Evolutionary conservation across 2,329 filamentous ascomycete genomes (phyloP), one percentile per base, ranked within the genome.

Genomic region (Aspergillus tanneri): DNA sequence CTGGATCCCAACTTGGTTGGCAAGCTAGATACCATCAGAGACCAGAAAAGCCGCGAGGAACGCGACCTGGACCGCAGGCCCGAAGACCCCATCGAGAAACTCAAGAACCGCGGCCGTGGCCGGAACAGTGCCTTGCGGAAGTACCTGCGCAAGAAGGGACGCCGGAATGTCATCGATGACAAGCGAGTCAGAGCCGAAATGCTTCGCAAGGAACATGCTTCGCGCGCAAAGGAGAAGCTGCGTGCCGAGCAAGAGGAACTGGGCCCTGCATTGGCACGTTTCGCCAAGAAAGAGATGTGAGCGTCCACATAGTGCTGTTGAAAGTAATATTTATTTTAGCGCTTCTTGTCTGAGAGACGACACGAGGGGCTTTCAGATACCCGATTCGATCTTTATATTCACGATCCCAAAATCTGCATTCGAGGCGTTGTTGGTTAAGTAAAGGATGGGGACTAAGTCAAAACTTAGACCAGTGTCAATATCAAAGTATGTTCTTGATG

Each of bases 121-220:
- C 90, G 91, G 78, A 99, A 95, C 66, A 90, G 87, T 59, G 88
- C 88, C 49, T 73, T 97, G 55, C 85, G 90, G 65, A 90, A 91
- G 69, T 91, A 95, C 67, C 72, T 97, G 64, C 78, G 93, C 57
- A 97, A 97, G 83, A 91, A 93, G 75, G 85, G 89, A 37, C 86
- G 86, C 64, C 89, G 87, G 79, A 97, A 97, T 69, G 83, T 99
- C 49, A 90, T 99, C 68, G 93, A 99, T 75, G 93, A 96, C 78
- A 91, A 92, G 80, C 85, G 88, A 65, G 72, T 96, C 69, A 85
- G 86, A 66, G 86, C 91, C 39, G 88, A 96, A 68, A 88, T 90
- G 72, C 77, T 96, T 67, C 85, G 86, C 75, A 81, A 82, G 66
- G 77, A 80, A 57, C 77, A 80, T 62, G 83, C 85, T 58, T 82